phyloP scores from a whole-genome alignment of 2,329 filamentous ascomycete genomes.

The Nannizzia gypsea region DNA sequence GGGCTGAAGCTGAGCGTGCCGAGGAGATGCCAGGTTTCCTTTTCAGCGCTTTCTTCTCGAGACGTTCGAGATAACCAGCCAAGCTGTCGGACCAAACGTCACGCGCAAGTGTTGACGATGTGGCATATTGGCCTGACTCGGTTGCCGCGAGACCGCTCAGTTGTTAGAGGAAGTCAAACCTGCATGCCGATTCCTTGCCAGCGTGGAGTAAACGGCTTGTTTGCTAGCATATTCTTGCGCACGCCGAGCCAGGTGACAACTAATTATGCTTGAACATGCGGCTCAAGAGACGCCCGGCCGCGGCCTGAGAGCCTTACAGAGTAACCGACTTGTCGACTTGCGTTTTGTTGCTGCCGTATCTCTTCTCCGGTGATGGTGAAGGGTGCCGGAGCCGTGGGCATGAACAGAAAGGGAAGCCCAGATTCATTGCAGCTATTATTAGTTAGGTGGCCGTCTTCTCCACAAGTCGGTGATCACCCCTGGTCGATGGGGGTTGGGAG shows the following conservation, averaged over 20 bases:
- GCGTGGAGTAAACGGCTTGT: neutral
- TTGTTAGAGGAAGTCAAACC: neutral
- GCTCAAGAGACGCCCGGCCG: neutral
- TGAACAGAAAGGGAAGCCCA: too few relatives aligned
- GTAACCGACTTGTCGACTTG: too few relatives aligned
- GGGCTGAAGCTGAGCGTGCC: too few relatives aligned
- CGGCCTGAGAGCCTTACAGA: neutral
- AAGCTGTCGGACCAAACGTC: neutral
- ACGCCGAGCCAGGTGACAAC: neutral
- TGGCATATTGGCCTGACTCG: neutral
- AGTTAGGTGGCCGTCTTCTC: neutral
- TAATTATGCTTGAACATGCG: neutral
- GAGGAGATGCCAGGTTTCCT: too few relatives aligned
- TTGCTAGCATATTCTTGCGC: too few relatives aligned
- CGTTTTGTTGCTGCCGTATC: neutral
- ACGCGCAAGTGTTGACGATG: neutral
- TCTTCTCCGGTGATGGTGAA: neutral
- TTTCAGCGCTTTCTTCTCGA: too few relatives aligned
- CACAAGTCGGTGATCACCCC: neutral
- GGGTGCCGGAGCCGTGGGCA: neutral
- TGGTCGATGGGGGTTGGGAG: neutral
- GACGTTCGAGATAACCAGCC: neutral
- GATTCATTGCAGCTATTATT: neutral
- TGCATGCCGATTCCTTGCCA: neutral
- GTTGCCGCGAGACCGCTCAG: too few relatives aligned